Evolutionary conservation across 495 filamentous ascomycete species (phyloP).

Genomic region (Geoglossum glabrum): DNA sequence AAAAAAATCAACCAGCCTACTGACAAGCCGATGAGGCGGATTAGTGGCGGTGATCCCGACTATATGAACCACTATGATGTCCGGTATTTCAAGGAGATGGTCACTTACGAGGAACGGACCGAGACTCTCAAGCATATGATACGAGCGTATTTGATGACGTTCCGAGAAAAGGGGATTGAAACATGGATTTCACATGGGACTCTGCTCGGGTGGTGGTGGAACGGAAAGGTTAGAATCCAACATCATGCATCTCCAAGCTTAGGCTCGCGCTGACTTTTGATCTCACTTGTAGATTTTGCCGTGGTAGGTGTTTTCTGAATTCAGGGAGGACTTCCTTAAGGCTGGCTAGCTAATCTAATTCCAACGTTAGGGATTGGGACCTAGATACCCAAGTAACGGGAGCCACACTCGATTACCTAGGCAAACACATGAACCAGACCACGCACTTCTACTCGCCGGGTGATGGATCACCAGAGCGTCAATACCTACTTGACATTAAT

Average conservation of each 20-base stretch:
- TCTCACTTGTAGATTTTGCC: not conserved
- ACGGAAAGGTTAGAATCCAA: constrained; percentile 3
- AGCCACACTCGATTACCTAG: constrained; percentile 2
- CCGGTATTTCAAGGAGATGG: not conserved
- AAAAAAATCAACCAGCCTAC: not conserved
- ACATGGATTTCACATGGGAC: constrained; percentile 6
- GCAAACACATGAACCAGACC: constrained; percentile 1
- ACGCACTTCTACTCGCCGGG: not conserved
- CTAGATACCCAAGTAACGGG: constrained; percentile 2
- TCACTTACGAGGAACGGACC: not conserved
- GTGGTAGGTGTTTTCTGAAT: not conserved
- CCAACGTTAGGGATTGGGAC: constrained; percentile 3
- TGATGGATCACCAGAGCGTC: constrained; percentile 14
- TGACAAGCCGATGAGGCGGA: not conserved
- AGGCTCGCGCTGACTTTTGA: not conserved
- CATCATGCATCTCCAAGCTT: too few species aligned
- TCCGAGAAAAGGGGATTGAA: not conserved
- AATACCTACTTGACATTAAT: constrained; percentile 64
- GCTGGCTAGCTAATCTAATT: not conserved
- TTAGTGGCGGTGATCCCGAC: not conserved
- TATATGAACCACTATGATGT: not conserved
- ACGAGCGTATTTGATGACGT: constrained; percentile 4
- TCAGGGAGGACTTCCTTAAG: not conserved
- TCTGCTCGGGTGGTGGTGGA: constrained; percentile 5
- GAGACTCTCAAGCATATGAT: constrained; percentile 1